Conservation (phyloP, 306 rosid species). For the Morella rubra region DNA sequence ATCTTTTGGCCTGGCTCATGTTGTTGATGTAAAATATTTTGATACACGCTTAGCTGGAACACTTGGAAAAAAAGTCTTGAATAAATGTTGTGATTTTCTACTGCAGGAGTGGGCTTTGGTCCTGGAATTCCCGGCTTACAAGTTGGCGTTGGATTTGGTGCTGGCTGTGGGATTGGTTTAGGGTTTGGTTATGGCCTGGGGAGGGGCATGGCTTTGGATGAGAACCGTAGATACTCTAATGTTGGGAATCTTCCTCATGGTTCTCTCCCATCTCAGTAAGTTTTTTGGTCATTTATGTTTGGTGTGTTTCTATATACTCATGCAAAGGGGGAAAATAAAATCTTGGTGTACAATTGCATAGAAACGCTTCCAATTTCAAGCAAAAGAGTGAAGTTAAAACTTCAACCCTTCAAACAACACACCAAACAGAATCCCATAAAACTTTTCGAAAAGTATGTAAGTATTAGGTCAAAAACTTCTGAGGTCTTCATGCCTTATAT, state of each 20-base stretch:
- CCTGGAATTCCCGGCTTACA: conserved; percentile 90
- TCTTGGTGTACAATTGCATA: too few relatives aligned
- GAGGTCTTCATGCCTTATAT: background rate
- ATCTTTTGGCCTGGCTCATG: background rate
- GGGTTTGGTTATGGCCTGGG: conserved; percentile 96
- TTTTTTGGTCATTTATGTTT: conserved; percentile 9
- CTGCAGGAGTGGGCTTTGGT: conserved; percentile 80
- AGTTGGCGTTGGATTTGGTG: conserved; percentile 80
- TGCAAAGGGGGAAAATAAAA: background rate
- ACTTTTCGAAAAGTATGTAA: background rate
- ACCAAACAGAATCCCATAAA: background rate
- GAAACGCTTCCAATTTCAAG: background rate
- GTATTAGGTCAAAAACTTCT: background rate
- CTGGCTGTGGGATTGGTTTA: conserved; percentile 85
- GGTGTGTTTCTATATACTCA: conserved; percentile 4
- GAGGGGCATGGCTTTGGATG: conserved; percentile 78
- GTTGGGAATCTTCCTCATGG: conserved; percentile 52
- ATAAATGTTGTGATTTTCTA: conserved; percentile 18
- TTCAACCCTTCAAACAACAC: background rate
- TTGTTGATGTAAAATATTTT: background rate
- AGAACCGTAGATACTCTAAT: conserved; percentile 59
- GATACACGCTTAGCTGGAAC: background rate
- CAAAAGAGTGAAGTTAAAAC: background rate
- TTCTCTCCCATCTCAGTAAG: conserved; percentile 63
- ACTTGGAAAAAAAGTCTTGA: background rate